These are phyloP conservation scores for Sequoiadendron giganteum DNA, from an alignment of 75 land plant species.

Conservation along the genomic window DNA sequence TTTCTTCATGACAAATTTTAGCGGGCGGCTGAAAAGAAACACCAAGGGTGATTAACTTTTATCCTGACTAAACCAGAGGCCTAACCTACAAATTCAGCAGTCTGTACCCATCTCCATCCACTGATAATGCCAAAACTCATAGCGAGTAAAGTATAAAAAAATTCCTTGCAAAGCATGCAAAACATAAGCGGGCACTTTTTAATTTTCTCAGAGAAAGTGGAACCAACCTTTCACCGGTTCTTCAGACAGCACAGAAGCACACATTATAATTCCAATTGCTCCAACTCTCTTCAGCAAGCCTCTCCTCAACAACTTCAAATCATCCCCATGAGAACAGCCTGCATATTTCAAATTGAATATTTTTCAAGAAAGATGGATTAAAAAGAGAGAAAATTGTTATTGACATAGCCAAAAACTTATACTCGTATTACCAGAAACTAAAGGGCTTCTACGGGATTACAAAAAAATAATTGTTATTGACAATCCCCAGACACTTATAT, in stretches of 20 bases:
- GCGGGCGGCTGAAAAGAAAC: not conserved
- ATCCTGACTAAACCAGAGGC: not conserved
- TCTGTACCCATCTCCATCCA: not conserved
- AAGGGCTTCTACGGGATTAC: not conserved
- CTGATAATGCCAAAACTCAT: not conserved
- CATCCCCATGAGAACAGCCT: constrained; percentile 2
- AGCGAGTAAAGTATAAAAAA: not conserved
- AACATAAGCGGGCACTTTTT: not conserved
- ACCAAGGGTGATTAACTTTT: not conserved
- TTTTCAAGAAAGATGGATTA: not conserved
- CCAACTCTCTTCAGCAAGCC: constrained; percentile 3
- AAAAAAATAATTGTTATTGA: not conserved
- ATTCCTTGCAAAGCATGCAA: not conserved
- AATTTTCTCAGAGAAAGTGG: not conserved
- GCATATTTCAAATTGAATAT: not conserved
- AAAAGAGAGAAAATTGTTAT: not conserved
- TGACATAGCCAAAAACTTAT: too few species aligned
- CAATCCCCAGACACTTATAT: too few species aligned
- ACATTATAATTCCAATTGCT: not conserved
- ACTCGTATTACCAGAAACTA: too few species aligned
- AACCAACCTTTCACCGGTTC: not conserved
- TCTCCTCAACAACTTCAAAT: not conserved
- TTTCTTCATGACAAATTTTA: not conserved
- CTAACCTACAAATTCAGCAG: not conserved
- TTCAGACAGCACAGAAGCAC: constrained; percentile 1